phyloP scores from a whole-genome alignment of 129 eudicot genomes.

The Erigeron canadensis region DNA sequence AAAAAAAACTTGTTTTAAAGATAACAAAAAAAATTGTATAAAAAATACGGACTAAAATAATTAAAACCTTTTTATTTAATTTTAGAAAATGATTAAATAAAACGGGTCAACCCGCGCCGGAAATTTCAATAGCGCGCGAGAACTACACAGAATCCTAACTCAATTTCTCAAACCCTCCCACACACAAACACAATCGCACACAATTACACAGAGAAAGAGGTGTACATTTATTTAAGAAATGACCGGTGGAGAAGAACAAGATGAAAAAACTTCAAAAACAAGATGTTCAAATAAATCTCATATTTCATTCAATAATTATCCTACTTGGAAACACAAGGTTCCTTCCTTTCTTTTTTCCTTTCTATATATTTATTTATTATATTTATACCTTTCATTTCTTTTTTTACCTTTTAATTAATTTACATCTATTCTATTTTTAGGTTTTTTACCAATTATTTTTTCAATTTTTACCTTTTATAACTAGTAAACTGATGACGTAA shows the following conservation, averaged over 20 bases:
- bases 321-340: conserved; percentile 75
- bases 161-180: conserved; percentile 24
- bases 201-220: too few species aligned
- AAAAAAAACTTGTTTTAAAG: too few species aligned
- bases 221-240: conserved; percentile 22
- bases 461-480: too few species aligned
- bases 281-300: conserved; percentile 55
- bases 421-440: too few species aligned
- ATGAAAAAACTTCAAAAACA: conserved; percentile 19
- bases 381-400: not conserved
- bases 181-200: not conserved
- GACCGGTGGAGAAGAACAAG: conserved; percentile 50
- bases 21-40: too few species aligned
- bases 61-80: too few species aligned
- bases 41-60: too few species aligned
- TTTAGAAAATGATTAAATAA: too few species aligned
- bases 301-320: conserved; percentile 43
- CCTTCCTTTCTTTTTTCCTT: conserved; percentile 5
- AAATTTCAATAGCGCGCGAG: too few species aligned
- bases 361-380: not conserved
- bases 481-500: too few species aligned
- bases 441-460: too few species aligned
- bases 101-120: too few species aligned
- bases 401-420: not conserved
- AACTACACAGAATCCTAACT: conserved; percentile 18